Evolutionary conservation across 2,329 filamentous ascomycete genomes (phyloP), one percentile per base, ranked within the genome.

Genomic region (Claviceps lovelessii): DNA sequence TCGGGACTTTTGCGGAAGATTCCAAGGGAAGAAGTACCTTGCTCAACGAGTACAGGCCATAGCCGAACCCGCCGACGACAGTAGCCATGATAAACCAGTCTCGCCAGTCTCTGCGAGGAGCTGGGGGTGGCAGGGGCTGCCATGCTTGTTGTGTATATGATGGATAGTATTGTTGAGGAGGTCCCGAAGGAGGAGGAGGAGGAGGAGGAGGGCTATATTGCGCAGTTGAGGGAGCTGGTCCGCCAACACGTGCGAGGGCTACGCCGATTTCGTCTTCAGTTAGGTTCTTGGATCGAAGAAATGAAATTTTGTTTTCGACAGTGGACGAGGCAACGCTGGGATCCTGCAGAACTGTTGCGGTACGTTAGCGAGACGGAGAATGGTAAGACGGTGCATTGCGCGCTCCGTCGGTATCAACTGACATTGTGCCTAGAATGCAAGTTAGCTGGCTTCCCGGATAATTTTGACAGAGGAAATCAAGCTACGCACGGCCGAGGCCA

Each of bases 31-130:
- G 31, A 41, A 67, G 42, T 73, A 89, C 86, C 80, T 94, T 94
- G 57, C 90, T 88, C 17, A 96, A 79, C 60, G 85, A 81, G 67
- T 93, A 98, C 28, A 95, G 71, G 0, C 90, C 91, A 65, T 96
- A 97, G 44, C 89, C 80, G 23, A 96, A 84, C 51, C 90, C 89
- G 55, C 90, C 86, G 58, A 94, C 85, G 13, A 97, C 88, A 0
- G 93, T 98, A 8, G 93, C 93, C 89, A 97, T 95, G 70, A 98
- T 97, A 72, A 98, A 98, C 87, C 90, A 97, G 67, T 98, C 93
- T 58, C 94, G 81, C 93, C 93, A 98, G 72, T 98, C 93, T 65
- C 93, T 78, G 66, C 83, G 84, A 3, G 90, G 90, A 2, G 83
- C 72, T 54, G 78, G 75, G 1, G 77, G 77, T 4, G 77, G 77